Conservation (phyloP, 352 stramenopile genomes). For the Globisporangium splendens region DNA sequence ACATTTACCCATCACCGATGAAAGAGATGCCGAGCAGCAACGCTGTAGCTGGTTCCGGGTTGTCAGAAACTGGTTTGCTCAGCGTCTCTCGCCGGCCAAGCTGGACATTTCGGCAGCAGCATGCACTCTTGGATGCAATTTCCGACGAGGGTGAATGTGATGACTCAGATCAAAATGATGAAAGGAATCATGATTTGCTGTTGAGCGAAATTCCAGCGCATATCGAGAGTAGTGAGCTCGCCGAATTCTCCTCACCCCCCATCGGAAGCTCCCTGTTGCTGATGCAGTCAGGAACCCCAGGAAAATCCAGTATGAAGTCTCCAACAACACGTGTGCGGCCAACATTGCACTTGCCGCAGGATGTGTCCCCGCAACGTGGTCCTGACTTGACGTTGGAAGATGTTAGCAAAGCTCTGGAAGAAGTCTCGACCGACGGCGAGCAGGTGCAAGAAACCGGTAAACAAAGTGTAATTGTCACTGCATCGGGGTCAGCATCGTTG, state of each 20-base stretch:
- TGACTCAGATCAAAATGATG: conserved; percentile 5
- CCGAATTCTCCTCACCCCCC: not conserved
- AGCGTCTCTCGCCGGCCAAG: conserved; percentile 41
- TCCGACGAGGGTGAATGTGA: conserved; percentile 39
- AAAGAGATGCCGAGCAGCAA: conserved; percentile 27
- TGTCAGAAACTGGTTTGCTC: conserved; percentile 8
- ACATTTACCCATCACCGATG: conserved; percentile 67
- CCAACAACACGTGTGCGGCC: conserved; percentile 33
- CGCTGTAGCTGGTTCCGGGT: not conserved
- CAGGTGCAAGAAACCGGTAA: not conserved
- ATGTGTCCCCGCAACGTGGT: conserved; percentile 36
- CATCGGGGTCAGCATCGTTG: not conserved
- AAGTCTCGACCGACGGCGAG: conserved; percentile 1
- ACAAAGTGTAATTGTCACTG: not conserved
- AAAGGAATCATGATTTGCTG: too few relatives aligned
- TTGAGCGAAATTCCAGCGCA: too few relatives aligned
- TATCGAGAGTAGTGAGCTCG: not conserved
- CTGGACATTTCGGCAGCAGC: conserved; percentile 62
- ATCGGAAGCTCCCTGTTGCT: not conserved
- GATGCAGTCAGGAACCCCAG: not conserved
- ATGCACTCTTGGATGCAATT: conserved; percentile 48
- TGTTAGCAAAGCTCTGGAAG: conserved; percentile 19
- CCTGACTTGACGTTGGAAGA: conserved; percentile 39
- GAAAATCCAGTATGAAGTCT: conserved; percentile 29
- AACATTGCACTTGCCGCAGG: conserved; percentile 38